phyloP scores from a whole-genome alignment of 2,329 filamentous ascomycete genomes.

The Microcyclosporella mali region DNA sequence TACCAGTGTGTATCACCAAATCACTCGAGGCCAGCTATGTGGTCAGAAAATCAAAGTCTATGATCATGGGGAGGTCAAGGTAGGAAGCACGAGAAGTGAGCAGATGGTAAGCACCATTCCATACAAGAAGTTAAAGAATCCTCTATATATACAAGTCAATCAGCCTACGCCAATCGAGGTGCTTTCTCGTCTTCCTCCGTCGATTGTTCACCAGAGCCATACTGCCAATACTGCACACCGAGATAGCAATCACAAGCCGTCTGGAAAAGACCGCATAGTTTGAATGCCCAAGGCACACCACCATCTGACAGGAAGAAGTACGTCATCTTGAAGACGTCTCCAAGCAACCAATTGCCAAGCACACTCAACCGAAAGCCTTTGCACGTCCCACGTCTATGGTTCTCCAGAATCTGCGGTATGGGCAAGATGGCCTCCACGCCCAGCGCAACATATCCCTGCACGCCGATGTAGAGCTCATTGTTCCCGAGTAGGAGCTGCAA shows the following conservation, averaged over 20 bases:
- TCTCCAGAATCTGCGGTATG: slow-evolving; percentile 69
- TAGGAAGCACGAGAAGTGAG: too few species aligned
- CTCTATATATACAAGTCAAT: not conserved
- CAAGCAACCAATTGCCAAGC: slow-evolving; percentile 69
- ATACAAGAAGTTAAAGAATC: too few species aligned
- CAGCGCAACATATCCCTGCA: slow-evolving; percentile 70
- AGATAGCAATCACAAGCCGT: slow-evolving; percentile 68
- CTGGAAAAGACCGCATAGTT: slow-evolving; percentile 76
- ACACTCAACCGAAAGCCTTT: slow-evolving; percentile 73
- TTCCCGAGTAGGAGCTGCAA: slow-evolving; percentile 63
- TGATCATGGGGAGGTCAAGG: too few species aligned
- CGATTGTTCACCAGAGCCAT: slow-evolving; percentile 46
- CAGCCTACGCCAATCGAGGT: slow-evolving; percentile 20
- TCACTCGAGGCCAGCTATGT: too few species aligned
- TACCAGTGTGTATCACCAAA: too few species aligned
- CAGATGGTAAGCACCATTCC: too few species aligned
- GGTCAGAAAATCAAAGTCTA: too few species aligned
- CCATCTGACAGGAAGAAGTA: slow-evolving; percentile 69
- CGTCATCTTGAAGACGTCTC: slow-evolving; percentile 76
- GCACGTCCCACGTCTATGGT: slow-evolving; percentile 62
- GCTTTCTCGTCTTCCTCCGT: slow-evolving; percentile 21
- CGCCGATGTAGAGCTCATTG: slow-evolving; percentile 54
- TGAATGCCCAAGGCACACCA: slow-evolving; percentile 69
- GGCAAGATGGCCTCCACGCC: slow-evolving; percentile 76
- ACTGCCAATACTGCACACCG: slow-evolving; percentile 67